phyloP scores from a whole-genome alignment of 192 early-diverging fungal species.

The Backusella mclennaniae region DNA sequence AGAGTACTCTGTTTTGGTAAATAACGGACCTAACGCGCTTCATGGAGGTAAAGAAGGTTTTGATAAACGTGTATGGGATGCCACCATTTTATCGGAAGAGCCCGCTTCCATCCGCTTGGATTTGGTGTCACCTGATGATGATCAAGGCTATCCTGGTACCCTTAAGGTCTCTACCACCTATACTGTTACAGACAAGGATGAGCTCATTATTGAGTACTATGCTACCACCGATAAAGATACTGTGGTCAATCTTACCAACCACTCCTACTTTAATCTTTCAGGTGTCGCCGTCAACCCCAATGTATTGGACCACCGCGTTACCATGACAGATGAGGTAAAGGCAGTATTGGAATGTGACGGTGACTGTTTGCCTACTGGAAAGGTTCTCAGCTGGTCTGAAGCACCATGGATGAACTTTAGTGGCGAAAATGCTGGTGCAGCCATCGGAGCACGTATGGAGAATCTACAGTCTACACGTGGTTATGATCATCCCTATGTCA shows the following conservation, averaged over 20 bases:
- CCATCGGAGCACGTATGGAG: slow-evolving; percentile 50
- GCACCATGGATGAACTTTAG: slow-evolving; percentile 57
- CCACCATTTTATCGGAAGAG: slow-evolving; percentile 34
- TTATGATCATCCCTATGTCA: slow-evolving; percentile 84
- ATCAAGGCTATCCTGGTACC: slow-evolving; percentile 80
- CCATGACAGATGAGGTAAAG: slow-evolving; percentile 43
- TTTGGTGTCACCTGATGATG: slow-evolving; percentile 61
- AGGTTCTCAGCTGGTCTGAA: slow-evolving; percentile 40
- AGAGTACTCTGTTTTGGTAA: slow-evolving; percentile 55
- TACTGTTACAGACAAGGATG: slow-evolving; percentile 51
- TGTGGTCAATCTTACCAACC: slow-evolving; percentile 78
- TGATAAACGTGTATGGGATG: slow-evolving; percentile 66
- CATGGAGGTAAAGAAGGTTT: slow-evolving; percentile 80
- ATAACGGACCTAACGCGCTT: slow-evolving; percentile 73
- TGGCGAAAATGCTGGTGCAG: slow-evolving; percentile 8
- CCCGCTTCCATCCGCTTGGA: slow-evolving; percentile 55
- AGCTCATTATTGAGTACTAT: slow-evolving; percentile 50
- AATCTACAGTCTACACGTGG: slow-evolving; percentile 58
- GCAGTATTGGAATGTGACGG: slow-evolving; percentile 56
- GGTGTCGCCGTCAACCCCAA: slow-evolving; percentile 53
- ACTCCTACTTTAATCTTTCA: slow-evolving; percentile 87
- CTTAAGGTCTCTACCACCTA: slow-evolving; percentile 60
- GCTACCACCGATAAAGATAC: slow-evolving; percentile 53
- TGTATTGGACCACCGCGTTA: slow-evolving; percentile 53
- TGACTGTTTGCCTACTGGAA: slow-evolving; percentile 72